These are phyloP conservation scores for Tulasnella sp. DNA, from an alignment of 768 basidiomycete genomes.

Conservation along the genomic window DNA sequence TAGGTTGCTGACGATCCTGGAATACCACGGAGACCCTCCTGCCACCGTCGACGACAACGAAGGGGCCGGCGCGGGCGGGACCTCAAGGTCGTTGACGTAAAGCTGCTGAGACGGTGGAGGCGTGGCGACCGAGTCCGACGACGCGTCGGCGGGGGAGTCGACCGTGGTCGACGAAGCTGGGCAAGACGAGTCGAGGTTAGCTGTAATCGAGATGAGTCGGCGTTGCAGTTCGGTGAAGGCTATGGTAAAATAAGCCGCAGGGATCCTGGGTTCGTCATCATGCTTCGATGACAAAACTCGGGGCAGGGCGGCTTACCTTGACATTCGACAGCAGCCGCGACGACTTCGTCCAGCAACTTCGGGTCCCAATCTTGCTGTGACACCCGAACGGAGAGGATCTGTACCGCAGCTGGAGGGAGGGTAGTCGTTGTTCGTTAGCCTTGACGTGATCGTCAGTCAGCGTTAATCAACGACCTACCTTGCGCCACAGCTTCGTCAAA, in stretches of 20 bases:
- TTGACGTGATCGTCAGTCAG: neutral
- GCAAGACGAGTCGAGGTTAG: constrained; percentile 38
- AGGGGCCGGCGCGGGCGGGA: neutral
- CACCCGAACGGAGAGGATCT: constrained; percentile 23
- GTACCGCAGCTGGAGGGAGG: neutral
- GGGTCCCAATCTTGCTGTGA: constrained; percentile 25
- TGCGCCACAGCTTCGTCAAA: neutral
- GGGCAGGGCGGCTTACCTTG: too few relatives aligned
- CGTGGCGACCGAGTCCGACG: neutral
- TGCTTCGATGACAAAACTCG: constrained; percentile 41
- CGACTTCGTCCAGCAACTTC: constrained; percentile 19
- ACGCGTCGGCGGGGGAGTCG: neutral
- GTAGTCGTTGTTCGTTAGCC: too few relatives aligned
- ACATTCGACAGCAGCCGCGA: constrained; percentile 7
- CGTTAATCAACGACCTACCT: neutral
- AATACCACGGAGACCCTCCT: neutral
- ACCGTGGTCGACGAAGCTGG: constrained; percentile 25
- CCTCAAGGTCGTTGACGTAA: constrained; percentile 53
- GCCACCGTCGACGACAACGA: neutral
- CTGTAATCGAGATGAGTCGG: constrained; percentile 56
- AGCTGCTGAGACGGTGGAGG: constrained; percentile 41
- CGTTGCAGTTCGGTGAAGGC: constrained; percentile 58
- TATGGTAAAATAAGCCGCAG: constrained; percentile 40
- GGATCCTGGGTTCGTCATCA: constrained; percentile 45
- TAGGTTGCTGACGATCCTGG: neutral